Base-by-base conservation (phyloP, 2,329 filamentous ascomycete genomes). In the Diaporthe longicolla region DNA sequence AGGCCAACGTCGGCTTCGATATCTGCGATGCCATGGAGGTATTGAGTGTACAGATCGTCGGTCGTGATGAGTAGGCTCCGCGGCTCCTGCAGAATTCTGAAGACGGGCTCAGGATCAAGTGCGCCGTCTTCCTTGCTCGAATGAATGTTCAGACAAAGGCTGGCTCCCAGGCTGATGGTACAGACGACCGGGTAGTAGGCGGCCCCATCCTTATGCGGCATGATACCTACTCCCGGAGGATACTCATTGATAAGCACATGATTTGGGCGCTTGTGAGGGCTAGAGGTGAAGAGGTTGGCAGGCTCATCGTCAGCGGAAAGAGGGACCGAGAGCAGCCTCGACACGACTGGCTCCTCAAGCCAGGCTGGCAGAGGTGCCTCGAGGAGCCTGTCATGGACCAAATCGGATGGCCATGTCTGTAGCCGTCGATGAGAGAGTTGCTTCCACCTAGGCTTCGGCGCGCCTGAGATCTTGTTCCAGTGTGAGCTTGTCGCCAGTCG, bases 171-270 rank as follows among this genome's bases (percentile, higher is more conserved):
- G 83, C 94, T 97, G 76, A 98, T 92, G 1, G 97, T 98, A 77
- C 95, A 97, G 17, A 98, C 96, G 19, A 97, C 91, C 1, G 93
- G 93, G 80, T 93, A 89, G 81, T 99, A 99, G 13, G 96, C 94
- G 11, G 89, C 85, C 1, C 96, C 97, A 82, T 99, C 96, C 87
- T 98, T 97, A 82, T 98, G 96, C 61, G 95, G 92, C 94, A 98
- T 97, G 77, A 98, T 98, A n/a, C 96, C 96, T 76, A 98, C 90
- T 2, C 94, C 94, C 0, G 94, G 91, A 1, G 88, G 88, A 82
- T 98, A 99, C 82, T 98, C 95, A 80, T 99, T 99, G 78, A 98
- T 91, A 50, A 98, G 87, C 59, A 97, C 94, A 83, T 98, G 97
- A 79, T 98, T 99, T 3, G 96, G 94, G 5, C 86, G 87, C 24